phyloP scores from a whole-genome alignment of 1,284 basidiomycete genomes.

The Polyporus tsugae region DNA sequence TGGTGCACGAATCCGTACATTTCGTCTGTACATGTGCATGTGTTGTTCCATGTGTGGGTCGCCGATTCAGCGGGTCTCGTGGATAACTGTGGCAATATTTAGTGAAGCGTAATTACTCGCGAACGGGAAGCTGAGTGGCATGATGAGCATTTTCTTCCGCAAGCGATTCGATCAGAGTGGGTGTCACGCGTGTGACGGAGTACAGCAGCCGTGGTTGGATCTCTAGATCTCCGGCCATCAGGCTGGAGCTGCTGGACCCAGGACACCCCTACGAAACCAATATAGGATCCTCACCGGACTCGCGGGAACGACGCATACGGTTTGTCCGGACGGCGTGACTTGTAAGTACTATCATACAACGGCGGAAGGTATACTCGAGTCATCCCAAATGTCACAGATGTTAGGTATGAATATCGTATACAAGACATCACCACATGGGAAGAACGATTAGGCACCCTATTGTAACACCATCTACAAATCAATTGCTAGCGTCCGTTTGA shows the following conservation, averaged over 20 bases:
- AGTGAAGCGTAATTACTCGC: background rate
- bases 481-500: conserved; percentile 28
- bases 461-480: conserved; percentile 5
- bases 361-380: too few species aligned
- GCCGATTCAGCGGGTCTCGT: background rate
- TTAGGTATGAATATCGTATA: background rate
- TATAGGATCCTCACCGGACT: too few species aligned
- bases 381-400: background rate
- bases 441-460: background rate
- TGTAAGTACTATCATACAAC: too few species aligned
- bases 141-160: background rate
- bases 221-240: background rate
- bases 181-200: too few species aligned
- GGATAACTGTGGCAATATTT: background rate
- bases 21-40: background rate
- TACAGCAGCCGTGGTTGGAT: too few species aligned
- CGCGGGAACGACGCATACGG: too few species aligned
- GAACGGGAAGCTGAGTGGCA: background rate
- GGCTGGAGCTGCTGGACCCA: background rate
- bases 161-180: too few species aligned
- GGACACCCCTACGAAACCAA: background rate
- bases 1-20: background rate
- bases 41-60: background rate
- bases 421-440: background rate
- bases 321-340: too few species aligned